Evolutionary conservation across 106 monocot species (phyloP).

Genomic region (Acorus gramineus): DNA sequence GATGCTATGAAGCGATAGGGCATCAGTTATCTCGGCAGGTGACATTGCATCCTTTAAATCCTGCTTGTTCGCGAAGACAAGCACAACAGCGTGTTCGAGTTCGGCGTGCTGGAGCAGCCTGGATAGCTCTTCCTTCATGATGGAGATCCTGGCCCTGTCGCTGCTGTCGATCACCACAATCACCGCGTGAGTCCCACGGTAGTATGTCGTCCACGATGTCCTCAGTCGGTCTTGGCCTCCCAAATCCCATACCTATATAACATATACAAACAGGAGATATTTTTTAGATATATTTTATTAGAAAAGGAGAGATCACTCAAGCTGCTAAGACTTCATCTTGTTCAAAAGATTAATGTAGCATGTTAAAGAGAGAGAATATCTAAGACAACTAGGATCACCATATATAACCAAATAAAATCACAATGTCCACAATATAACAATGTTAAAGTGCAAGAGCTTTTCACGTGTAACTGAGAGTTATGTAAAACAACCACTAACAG

Average conservation of each 20-base stretch:
- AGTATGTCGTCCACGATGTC: slow-evolving; percentile 91
- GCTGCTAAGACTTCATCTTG: no score
- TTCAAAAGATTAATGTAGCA: no score
- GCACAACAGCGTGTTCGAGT: slow-evolving; percentile 65
- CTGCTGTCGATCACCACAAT: slow-evolving; percentile 96
- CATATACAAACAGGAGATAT: no score
- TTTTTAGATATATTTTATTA: no score
- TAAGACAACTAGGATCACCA: no score
- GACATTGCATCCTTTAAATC: slow-evolving; percentile 98
- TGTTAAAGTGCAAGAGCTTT: no score
- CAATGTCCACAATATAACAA: no score
- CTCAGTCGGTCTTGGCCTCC: slow-evolving; percentile 89
- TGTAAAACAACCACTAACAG: no score
- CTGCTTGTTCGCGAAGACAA: slow-evolving; percentile 96
- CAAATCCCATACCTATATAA: slow-evolving; percentile 79
- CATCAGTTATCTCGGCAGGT: slow-evolving; percentile 90
- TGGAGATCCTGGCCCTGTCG: slow-evolving; percentile 68
- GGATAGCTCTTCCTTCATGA: slow-evolving; percentile 93
- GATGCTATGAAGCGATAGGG: slow-evolving; percentile 91
- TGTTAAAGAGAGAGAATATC: no score
- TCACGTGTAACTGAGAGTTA: no score
- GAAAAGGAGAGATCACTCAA: no score
- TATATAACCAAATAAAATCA: no score
- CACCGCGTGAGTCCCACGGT: slow-evolving; percentile 74
- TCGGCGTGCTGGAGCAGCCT: slow-evolving; percentile 78